Percentiles rank a stretch among this genome's conserved stretches.
These are phyloP conservation scores for Penicillium diatomitis DNA, from an alignment of 495 filamentous ascomycete species.

Conservation along the genomic window DNA sequence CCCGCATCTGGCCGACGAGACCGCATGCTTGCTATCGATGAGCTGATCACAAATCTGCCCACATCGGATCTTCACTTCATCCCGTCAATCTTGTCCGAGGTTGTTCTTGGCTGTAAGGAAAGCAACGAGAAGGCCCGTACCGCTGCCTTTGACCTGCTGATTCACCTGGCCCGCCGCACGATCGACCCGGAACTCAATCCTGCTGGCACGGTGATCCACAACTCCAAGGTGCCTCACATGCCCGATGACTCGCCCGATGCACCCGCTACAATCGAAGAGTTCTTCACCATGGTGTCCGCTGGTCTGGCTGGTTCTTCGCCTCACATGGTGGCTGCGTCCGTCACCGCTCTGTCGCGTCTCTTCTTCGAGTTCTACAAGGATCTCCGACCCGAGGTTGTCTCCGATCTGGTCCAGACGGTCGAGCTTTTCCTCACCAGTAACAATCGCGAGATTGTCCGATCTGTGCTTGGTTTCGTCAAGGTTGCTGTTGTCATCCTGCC, in stretches of 20 bases:
- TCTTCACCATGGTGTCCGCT: conserved; percentile 95
- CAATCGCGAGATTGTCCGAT: conserved; percentile 91
- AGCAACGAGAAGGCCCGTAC: conserved; percentile 89
- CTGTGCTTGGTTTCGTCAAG: conserved; percentile 91
- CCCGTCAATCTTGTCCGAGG: conserved; percentile 80
- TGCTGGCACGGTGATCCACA: conserved; percentile 65
- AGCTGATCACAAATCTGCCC: conserved; percentile 69
- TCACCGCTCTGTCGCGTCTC: conserved; percentile 83
- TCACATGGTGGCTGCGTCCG: conserved; percentile 90
- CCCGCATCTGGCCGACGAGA: conserved; percentile 77
- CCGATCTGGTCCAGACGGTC: conserved; percentile 81
- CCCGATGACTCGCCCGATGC: conserved; percentile 66
- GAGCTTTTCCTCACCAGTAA: conserved; percentile 89
- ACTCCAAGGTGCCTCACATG: conserved; percentile 80
- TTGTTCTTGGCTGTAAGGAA: conserved; percentile 91
- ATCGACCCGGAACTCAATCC: conserved; percentile 41
- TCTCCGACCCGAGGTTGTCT: conserved; percentile 50
- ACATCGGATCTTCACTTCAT: conserved; percentile 78
- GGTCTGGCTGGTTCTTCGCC: conserved; percentile 84
- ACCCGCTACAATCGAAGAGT: conserved; percentile 77
- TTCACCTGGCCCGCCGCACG: conserved; percentile 79
- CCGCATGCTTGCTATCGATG: conserved; percentile 70
- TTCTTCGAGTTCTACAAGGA: conserved; percentile 74
- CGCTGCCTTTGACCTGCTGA: conserved; percentile 81
- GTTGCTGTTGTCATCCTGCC: conserved; percentile 83